Evolutionary conservation across 768 basidiomycete genomes (phyloP), one percentile per base, ranked within the genome.

Genomic region (Albatrellus ellisii): DNA sequence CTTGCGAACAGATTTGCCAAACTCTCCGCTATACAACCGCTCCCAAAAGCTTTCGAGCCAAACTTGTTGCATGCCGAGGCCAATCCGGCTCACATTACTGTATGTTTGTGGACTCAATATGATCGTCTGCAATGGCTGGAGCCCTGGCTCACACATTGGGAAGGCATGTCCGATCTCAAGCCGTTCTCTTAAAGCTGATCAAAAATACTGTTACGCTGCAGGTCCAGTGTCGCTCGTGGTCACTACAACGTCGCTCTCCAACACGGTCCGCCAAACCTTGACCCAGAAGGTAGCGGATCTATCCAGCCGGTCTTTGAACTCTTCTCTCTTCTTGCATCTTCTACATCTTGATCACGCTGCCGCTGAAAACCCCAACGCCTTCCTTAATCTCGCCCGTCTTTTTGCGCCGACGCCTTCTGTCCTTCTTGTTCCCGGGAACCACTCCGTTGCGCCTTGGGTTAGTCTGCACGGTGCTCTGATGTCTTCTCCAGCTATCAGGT

Each of bases 381-480:
- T 72, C 50, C 62, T 81, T 18, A 81, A 81, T 53, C 54, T 81
- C 25, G 79, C 77, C 1, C 64, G 77, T n/a, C 57, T 78, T 37
- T 72, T 78, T 52, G 64, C 77, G 6, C 60, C 49, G 8, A 74
- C 75, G 7, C 52, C 61, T 1, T 55, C 54, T 29, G 65, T 73
- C 14, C 56, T 75, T 36, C 54, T 81, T 38, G 70, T 77, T 45
- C 78, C 79, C 24, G 67, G 59, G 17, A 54, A 64, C 52, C 44
- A 66, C 39, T 58, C 62, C 40, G 48, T 52, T 17, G 38, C 56
- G 42, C 36, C 48, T 26, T n/a, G n/a, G n/a, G n/a, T n/a, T n/a
- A n/a, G n/a, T n/a, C n/a, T n/a, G n/a, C n/a, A n/a, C n/a, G n/a
- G n/a, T n/a, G 20, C n/a, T 10, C 9, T 25, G 6, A 7, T 26